Percentiles rank a stretch among this genome's conserved stretches.
phyloP scores from a whole-genome alignment of 2,329 filamentous ascomycete species.

The Ophidiomyces ophidiicola region DNA sequence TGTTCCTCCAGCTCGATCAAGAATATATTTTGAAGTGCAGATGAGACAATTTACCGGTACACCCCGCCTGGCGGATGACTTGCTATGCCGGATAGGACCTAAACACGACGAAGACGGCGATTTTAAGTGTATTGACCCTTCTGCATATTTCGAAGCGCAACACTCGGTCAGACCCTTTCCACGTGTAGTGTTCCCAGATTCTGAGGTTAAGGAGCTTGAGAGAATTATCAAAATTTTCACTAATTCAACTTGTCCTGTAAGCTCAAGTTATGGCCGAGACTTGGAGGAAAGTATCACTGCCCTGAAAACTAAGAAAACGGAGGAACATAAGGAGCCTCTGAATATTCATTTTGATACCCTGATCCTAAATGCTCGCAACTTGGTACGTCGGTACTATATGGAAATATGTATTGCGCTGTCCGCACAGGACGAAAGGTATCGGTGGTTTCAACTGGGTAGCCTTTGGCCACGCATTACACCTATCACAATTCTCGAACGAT shows the following conservation, averaged over 20 bases:
- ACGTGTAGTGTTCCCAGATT: background rate
- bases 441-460: conserved; percentile 28
- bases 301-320: conserved; percentile 17
- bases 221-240: background rate
- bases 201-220: conserved; percentile 2
- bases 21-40: background rate
- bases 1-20: background rate
- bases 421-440: conserved; percentile 18
- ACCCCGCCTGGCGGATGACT: background rate
- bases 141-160: too few relatives aligned
- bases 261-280: conserved; percentile 26
- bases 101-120: background rate
- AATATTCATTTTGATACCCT: conserved; percentile 10
- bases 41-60: background rate
- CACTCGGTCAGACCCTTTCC: background rate
- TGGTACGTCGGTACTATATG: conserved; percentile 11
- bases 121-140: too few relatives aligned
- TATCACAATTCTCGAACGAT: conserved; percentile 31
- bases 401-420: conserved; percentile 16
- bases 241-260: background rate
- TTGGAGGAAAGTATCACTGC: conserved; percentile 29
- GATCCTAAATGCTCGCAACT: conserved; percentile 17
- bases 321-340: background rate
- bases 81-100: background rate
- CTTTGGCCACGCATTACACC: conserved; percentile 35